Evolutionary conservation across 306 rosid species (phyloP).

Genomic region (Bauhinia variegata): DNA sequence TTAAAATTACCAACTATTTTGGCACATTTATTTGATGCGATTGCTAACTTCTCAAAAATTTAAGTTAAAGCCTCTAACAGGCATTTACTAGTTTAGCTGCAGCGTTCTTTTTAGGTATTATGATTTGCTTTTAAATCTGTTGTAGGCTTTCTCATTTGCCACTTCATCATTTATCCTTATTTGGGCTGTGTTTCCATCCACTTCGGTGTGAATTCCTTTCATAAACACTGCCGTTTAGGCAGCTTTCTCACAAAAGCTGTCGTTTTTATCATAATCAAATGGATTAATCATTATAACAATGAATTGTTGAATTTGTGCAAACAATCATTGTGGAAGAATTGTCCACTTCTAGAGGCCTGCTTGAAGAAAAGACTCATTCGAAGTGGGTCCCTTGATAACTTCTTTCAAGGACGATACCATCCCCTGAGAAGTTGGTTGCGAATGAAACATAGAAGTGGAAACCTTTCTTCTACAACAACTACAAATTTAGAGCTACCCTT

Average conservation of each 20-base stretch:
- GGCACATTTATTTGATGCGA: background rate
- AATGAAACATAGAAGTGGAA: background rate
- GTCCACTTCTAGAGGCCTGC: slow-evolving; percentile 22
- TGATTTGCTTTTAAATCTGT: background rate
- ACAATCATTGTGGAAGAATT: slow-evolving; percentile 26
- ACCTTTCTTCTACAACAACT: slow-evolving; percentile 12
- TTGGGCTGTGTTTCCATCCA: slow-evolving; percentile 3
- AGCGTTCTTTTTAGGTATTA: background rate
- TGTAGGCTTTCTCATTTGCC: slow-evolving; percentile 1
- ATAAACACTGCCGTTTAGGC: background rate
- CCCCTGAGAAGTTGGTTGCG: slow-evolving; percentile 18
- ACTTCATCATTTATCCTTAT: background rate
- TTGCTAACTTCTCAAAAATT: too few species aligned
- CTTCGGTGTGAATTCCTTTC: slow-evolving; percentile 15
- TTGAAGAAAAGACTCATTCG: background rate
- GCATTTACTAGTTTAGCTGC: background rate
- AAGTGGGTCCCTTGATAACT: slow-evolving; percentile 40
- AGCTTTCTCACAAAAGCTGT: slow-evolving; percentile 35
- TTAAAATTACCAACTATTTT: slow-evolving; percentile 7
- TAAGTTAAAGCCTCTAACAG: too few species aligned
- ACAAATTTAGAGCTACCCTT: slow-evolving; percentile 9
- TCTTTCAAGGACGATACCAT: slow-evolving; percentile 30
- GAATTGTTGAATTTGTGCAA: slow-evolving; percentile 30
- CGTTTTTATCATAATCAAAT: slow-evolving; percentile 31
- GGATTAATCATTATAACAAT: slow-evolving; percentile 23